Conservation (phyloP, 2,329 filamentous ascomycete species). For the Pseudogymnoascus sp. region DNA sequence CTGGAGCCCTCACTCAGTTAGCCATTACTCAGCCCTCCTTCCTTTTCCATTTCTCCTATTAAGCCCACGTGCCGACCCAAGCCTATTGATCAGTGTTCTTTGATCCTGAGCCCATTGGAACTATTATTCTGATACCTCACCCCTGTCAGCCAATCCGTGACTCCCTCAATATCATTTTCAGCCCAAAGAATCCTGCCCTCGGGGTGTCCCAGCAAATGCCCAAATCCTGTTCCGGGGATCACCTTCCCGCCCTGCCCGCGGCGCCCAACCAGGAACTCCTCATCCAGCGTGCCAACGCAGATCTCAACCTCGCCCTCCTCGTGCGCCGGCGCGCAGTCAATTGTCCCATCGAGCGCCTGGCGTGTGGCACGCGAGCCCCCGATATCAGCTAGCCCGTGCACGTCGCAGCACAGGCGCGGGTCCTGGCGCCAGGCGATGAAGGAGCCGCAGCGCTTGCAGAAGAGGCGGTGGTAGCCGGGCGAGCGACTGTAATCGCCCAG, state of each 20-base stretch:
- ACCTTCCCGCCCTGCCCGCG: conserved; percentile 12
- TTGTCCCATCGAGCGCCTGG: not conserved
- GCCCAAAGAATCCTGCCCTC: conserved; percentile 7
- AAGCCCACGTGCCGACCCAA: not conserved
- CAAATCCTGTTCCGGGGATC: not conserved
- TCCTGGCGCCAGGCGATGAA: conserved; percentile 36
- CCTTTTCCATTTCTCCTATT: not conserved
- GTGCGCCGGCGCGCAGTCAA: not conserved
- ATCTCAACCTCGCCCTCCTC: conserved; percentile 24
- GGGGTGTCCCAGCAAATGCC: conserved; percentile 1
- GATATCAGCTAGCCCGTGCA: not conserved
- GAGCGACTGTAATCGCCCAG: conserved; percentile 34
- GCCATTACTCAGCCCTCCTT: not conserved
- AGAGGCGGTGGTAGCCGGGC: conserved; percentile 34
- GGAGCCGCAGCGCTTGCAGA: conserved; percentile 43
- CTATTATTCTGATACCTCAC: conserved; percentile 1
- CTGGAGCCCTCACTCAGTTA: conserved; percentile 5
- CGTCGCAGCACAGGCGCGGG: not conserved
- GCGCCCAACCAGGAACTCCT: conserved; percentile 30
- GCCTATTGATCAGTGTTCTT: not conserved
- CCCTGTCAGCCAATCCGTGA: not conserved
- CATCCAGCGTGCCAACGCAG: conserved; percentile 38
- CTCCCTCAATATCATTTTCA: conserved; percentile 8
- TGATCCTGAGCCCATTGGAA: not conserved
- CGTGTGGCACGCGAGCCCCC: not conserved